Percentiles rank a stretch among this genome's conserved stretches.
Conservation (phyloP, 225 moss, liverwort and hornwort species). For the Pseudisothecium myosuroides region DNA sequence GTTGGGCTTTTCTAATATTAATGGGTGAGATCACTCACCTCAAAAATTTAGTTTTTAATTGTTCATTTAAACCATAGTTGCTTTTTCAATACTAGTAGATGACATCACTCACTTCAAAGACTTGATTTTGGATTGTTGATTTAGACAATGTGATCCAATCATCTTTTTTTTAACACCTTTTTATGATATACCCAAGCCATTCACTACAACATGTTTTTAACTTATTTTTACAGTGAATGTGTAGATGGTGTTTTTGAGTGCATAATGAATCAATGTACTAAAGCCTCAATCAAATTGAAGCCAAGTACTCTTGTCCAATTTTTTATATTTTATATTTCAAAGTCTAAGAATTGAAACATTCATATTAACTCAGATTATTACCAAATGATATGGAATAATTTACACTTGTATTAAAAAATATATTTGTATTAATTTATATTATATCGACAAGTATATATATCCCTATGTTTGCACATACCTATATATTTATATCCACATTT, state of each 20-base stretch:
- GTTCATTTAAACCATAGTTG: too few relatives aligned
- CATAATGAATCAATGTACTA: not conserved
- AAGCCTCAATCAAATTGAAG: not conserved
- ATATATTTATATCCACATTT: too few relatives aligned
- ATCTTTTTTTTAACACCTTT: not conserved
- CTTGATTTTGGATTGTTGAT: not conserved
- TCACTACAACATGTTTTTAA: too few relatives aligned
- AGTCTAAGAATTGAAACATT: not conserved
- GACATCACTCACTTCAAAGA: not conserved
- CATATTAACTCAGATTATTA: not conserved
- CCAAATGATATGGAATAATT: not conserved
- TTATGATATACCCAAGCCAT: accelerated
- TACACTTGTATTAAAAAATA: too few relatives aligned
- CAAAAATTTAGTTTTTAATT: too few relatives aligned
- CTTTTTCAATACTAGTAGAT: not conserved
- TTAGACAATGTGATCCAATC: not conserved
- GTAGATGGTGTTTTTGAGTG: not conserved
- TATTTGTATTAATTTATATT: not conserved
- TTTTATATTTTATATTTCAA: not conserved
- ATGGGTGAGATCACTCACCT: too few relatives aligned
- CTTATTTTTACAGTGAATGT: too few relatives aligned
- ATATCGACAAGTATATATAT: too few relatives aligned
- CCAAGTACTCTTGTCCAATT: accelerated
- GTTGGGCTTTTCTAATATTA: too few relatives aligned
- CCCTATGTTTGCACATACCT: too few relatives aligned